Base-by-base conservation (phyloP, 768 basidiomycete species). In the Collybia sp. region DNA sequence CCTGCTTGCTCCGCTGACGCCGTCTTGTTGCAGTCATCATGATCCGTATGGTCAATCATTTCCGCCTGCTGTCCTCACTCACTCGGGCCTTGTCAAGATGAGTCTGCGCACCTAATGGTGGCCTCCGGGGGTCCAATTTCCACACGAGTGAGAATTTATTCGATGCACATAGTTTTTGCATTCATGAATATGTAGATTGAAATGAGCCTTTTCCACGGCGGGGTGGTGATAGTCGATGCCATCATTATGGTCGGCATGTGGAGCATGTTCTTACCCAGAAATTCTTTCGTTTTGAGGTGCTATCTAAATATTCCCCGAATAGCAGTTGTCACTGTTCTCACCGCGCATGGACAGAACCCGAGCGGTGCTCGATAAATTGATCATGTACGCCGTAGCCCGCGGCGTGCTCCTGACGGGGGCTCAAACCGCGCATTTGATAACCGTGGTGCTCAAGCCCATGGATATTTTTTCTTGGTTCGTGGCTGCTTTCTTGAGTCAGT, bases 371-470 rank as follows among this genome's bases (percentile, higher is more conserved):
- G 32, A 47, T 5, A 37, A 36, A 16, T 12, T 51, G n/a, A 18
- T 51, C 12, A 36, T 39, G n/a, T 51, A 42, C 34, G 30, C 34
- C 9, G 30, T 47, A 11, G 47, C 44, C 9, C 45, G 49, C 12
- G 49, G 49, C 3, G 20, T 51, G 9, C 45, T 51, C 25, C 34
- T 47, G 2, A 16, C 34, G 8, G 25, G 43, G 10, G 40, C 43
- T n/a, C 49, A 51, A 38, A n/a, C 46, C 6, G 46, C 34, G 12
- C 49, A 47, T 43, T 12, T 51, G 17, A n/a, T 43, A 4, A 51
- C 47, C 45, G 46, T 25, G 34, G 15, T 34, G 16, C 12, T 47
- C 10, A 36, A 47, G 12, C 49, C 49, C 8, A 18, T 6, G 20
- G 40, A 51, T 17, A 17, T 46, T 9, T 35, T 51, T 2, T 51